A percentile compares a stretch with the other conserved stretches of the same genome.
Conservation (phyloP, 805 yeast species). For the Priceomyces medius region DNA sequence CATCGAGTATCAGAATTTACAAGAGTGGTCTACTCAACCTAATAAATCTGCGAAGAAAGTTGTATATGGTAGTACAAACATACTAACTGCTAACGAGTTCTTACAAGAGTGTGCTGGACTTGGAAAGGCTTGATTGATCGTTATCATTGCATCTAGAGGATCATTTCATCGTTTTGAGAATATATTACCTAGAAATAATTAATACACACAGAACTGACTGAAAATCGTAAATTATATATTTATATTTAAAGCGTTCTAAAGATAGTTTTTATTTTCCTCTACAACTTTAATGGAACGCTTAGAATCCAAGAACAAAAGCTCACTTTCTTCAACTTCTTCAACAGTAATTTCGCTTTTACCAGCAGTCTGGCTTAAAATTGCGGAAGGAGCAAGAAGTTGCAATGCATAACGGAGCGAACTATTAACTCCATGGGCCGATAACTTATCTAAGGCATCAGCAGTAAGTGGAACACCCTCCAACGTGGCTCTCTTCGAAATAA, state of each 20-base stretch:
- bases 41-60: conserved; percentile 49
- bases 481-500: conserved; percentile 76
- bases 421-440: conserved; percentile 70
- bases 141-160: background rate
- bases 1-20: conserved; percentile 88
- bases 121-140: conserved; percentile 26
- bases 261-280: conserved; percentile 44
- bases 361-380: conserved; percentile 70
- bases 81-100: conserved; percentile 68
- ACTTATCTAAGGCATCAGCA: conserved; percentile 66
- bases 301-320: conserved; percentile 80
- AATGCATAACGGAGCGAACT: conserved; percentile 89
- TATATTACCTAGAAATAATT: background rate
- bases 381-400: conserved; percentile 88
- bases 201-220: conserved; percentile 1
- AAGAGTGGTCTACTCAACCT: conserved; percentile 68
- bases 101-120: conserved; percentile 62
- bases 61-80: conserved; percentile 83
- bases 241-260: conserved; percentile 18
- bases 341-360: conserved; percentile 68
- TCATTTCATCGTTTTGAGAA: background rate
- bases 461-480: conserved; percentile 71
- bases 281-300: conserved; percentile 74
- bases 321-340: conserved; percentile 81
- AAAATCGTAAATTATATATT: background rate